A percentile compares a stretch with the other conserved stretches of the same genome.
These are phyloP conservation scores for Dichotomopilus funicola DNA, from an alignment of 2,329 filamentous ascomycete genomes.

Conservation along the genomic window DNA sequence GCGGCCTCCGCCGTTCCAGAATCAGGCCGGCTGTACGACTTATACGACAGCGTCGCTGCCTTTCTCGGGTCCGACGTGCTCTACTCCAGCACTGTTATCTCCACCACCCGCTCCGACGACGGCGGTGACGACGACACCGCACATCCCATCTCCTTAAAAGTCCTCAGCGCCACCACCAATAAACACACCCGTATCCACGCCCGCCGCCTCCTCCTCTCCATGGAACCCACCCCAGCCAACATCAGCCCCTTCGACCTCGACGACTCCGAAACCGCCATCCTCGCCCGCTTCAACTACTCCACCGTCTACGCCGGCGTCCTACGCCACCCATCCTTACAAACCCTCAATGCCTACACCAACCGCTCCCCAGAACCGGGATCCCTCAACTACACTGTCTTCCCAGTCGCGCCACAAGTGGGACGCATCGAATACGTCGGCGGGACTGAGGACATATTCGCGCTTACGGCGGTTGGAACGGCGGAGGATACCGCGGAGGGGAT, in stretches of 20 bases:
- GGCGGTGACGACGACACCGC: background rate
- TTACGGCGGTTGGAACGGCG: slow-evolving; percentile 9
- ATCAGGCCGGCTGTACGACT: slow-evolving; percentile 33
- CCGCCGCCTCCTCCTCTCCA: slow-evolving; percentile 30
- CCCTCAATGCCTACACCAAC: slow-evolving; percentile 10
- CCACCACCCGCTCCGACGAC: slow-evolving; percentile 14
- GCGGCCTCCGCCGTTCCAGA: slow-evolving; percentile 28
- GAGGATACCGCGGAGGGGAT: slow-evolving; percentile 8
- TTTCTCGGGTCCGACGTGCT: slow-evolving; percentile 33
- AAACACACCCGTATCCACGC: slow-evolving; percentile 25
- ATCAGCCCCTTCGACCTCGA: slow-evolving; percentile 29
- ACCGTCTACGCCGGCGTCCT: slow-evolving; percentile 17
- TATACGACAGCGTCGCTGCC: slow-evolving; percentile 34
- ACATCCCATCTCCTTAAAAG: slow-evolving; percentile 4
- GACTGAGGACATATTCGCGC: slow-evolving; percentile 11
- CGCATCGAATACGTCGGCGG: slow-evolving; percentile 17
- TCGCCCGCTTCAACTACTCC: slow-evolving; percentile 16
- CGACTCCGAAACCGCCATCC: slow-evolving; percentile 5
- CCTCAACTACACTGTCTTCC: slow-evolving; percentile 11
- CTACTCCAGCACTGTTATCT: slow-evolving; percentile 30
- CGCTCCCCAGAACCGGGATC: slow-evolving; percentile 4
- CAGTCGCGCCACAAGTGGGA: slow-evolving; percentile 12
- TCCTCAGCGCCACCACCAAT: slow-evolving; percentile 4
- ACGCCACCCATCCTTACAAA: slow-evolving; percentile 17
- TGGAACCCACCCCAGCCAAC: slow-evolving; percentile 29